These are phyloP conservation scores for Drechslerella dactyloides DNA, from an alignment of 2,329 filamentous ascomycete genomes.

Conservation along the genomic window DNA sequence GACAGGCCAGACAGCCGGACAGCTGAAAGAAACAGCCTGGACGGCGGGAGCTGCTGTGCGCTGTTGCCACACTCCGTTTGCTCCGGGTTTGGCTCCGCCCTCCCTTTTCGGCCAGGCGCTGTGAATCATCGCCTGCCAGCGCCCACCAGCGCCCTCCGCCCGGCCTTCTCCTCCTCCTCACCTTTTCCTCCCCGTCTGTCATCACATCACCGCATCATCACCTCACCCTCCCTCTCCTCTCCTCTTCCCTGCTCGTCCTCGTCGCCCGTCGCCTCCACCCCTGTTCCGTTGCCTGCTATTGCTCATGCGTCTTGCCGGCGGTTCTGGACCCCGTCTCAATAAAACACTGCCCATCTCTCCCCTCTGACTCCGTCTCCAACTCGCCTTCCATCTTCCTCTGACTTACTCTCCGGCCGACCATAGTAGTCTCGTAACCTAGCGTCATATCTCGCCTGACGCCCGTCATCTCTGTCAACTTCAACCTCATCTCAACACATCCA, in stretches of 20 bases:
- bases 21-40: too few relatives aligned
- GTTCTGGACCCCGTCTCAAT: neutral
- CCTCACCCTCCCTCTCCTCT: conserved; percentile 1
- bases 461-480: too few relatives aligned
- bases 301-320: neutral
- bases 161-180: neutral
- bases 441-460: too few relatives aligned
- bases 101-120: neutral
- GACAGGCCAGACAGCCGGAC: too few relatives aligned
- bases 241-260: neutral
- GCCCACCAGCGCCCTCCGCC: neutral
- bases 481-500: too few relatives aligned
- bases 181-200: neutral
- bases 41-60: neutral
- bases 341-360: conserved; percentile 1
- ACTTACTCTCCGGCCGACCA: neutral
- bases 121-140: neutral
- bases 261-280: neutral
- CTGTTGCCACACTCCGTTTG: neutral
- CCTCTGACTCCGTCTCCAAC: neutral
- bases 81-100: neutral
- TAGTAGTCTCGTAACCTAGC: neutral
- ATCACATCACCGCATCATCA: neutral
- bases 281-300: neutral
- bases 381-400: neutral